Base-by-base conservation (phyloP, 352 stramenopile genomes). In the Phytophthora pinifolia region DNA sequence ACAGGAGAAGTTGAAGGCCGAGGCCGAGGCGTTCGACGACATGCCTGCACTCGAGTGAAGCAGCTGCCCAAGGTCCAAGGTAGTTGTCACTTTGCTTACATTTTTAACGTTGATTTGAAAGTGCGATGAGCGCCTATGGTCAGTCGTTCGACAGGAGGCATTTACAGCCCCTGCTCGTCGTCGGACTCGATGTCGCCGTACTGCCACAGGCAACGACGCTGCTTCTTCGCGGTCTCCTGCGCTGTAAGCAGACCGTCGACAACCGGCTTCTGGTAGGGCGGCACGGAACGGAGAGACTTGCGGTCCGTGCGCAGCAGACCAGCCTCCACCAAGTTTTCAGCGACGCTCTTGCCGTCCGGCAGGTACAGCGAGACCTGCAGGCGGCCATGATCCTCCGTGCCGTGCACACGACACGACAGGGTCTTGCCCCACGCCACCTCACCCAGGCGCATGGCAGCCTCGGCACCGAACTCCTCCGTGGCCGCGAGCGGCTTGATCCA, bases 151-250 rank as follows among this genome's bases (percentile, higher is more conserved):
- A 41, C 35, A 30, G 36, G 15, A 44, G 32, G 8, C 25, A 56
- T 22, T 56, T 67, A 72, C 17, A 72, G 32, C 14, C 59, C 57
- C 7, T 74, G 38, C 54, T 98, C 94, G 53, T 99, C 96, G 52
- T 98, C 94, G 51, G 98, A 98, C 59, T 97, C 92, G 41, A 98
- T 89, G 62, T 99, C 96, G 18, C 96, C 96, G 71, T 98, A 98
- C 57, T 90, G 83, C 96, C 96, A 99, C 74, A 99, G 85, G 50
- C 92, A 95, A 51, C 91, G 68, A 42, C 95, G 93, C 60, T 92
- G 88, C 57, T 89, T 94, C 69, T 97, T 96, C 9, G 96, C 96
- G 22, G 54, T 74, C 38, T 97, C 84, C 67, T 98, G 92, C n/a
- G 92, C 92, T 32, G 74, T 76, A 31, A 91, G 59, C 32, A 99